phyloP scores from a whole-genome alignment of 1,139 yeast genomes.

The Lodderomyces beijingensis region DNA sequence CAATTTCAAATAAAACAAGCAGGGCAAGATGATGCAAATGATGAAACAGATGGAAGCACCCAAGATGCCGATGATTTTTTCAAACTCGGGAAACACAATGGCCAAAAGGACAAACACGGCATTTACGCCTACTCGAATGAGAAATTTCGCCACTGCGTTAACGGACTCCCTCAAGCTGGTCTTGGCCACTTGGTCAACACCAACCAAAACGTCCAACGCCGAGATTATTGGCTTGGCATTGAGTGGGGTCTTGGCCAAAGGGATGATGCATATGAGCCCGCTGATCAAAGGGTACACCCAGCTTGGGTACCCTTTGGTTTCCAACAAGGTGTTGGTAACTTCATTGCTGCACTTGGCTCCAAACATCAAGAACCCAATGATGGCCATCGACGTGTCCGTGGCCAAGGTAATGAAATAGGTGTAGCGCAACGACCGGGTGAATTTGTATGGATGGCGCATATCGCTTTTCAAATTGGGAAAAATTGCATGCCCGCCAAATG shows the following conservation, averaged over 20 bases:
- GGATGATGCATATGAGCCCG: slow-evolving; percentile 71
- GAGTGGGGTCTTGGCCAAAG: slow-evolving; percentile 83
- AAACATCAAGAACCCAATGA: slow-evolving; percentile 84
- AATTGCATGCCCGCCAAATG: slow-evolving; percentile 61
- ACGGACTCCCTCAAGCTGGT: slow-evolving; percentile 11
- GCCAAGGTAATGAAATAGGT: slow-evolving; percentile 63
- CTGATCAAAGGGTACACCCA: slow-evolving; percentile 64
- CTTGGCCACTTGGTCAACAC: slow-evolving; percentile 15
- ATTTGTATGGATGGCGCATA: slow-evolving; percentile 52
- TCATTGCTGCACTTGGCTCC: slow-evolving; percentile 75
- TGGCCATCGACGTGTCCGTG: slow-evolving; percentile 73
- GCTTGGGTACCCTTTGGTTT: slow-evolving; percentile 68
- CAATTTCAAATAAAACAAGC: slow-evolving; percentile 46
- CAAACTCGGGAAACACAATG: slow-evolving; percentile 55
- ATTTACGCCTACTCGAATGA: slow-evolving; percentile 45
- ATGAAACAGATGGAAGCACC: slow-evolving; percentile 57
- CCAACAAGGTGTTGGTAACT: slow-evolving; percentile 70
- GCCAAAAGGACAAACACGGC: slow-evolving; percentile 48
- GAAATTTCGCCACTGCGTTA: slow-evolving; percentile 14
- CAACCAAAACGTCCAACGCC: slow-evolving; percentile 42
- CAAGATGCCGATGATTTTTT: slow-evolving; percentile 50
- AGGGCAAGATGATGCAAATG: slow-evolving; percentile 53
- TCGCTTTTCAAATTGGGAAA: slow-evolving; percentile 57
- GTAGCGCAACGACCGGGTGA: slow-evolving; percentile 30
- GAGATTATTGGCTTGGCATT: slow-evolving; percentile 84